Conservation (phyloP, 108 stramenopile species). For the Skeletonema tropicum region DNA sequence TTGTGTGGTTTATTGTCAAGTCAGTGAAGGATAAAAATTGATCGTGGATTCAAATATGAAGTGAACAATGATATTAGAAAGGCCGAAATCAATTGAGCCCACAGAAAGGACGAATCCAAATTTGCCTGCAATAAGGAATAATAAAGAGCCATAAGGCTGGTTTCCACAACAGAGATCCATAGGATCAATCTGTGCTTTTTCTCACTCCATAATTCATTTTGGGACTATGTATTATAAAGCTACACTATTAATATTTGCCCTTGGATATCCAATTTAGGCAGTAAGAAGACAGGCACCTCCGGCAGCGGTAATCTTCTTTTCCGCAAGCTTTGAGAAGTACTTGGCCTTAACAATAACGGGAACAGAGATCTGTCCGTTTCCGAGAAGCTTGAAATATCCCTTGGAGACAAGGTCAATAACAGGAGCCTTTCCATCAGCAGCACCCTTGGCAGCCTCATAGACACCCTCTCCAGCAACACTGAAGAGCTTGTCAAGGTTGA, state of each 20-base stretch:
- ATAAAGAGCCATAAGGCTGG: conserved; percentile 9
- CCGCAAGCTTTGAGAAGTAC: conserved; percentile 98
- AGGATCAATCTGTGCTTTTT: conserved; percentile 54
- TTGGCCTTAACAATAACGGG: conserved; percentile 99
- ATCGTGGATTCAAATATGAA: no score
- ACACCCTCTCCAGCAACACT: conserved; percentile 94
- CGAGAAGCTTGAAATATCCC: conserved; percentile 99
- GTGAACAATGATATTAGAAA: no score
- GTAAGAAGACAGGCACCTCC: conserved; percentile 97
- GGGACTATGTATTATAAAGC: conserved; percentile 20
- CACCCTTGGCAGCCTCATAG: conserved; percentile 97
- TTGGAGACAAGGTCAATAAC: conserved; percentile 95
- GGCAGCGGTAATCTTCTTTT: conserved; percentile 98
- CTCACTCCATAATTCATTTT: conserved; percentile 52
- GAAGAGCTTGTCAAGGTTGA: conserved; percentile 99
- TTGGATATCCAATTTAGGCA: conserved; percentile 49
- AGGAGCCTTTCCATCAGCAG: conserved; percentile 92
- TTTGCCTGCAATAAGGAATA: background rate
- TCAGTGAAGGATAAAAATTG: no score
- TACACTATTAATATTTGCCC: background rate
- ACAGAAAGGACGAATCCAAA: no score
- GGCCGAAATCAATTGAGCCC: no score
- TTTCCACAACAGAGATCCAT: conserved; percentile 54
- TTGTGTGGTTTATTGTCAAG: conserved; percentile 5
- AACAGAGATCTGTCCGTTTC: conserved; percentile 95